A percentile compares a stretch with the other conserved stretches of the same genome.
phyloP scores from a whole-genome alignment of 257 asterid genomes.

The Solanum gracilifrons region DNA sequence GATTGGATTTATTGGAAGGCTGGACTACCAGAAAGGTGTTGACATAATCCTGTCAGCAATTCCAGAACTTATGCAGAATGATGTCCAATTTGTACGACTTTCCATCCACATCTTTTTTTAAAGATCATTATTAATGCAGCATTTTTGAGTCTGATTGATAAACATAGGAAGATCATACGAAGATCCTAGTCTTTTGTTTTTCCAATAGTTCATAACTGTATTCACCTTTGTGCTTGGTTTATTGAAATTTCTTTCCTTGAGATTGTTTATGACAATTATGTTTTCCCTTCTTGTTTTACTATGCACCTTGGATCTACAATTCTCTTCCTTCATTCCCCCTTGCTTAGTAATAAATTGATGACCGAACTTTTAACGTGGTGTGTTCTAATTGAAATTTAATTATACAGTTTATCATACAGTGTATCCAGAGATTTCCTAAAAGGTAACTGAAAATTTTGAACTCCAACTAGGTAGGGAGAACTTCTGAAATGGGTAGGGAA shows the following conservation, averaged over 20 bases:
- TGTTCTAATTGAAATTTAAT: not conserved
- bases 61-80: conserved; percentile 86
- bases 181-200: not conserved
- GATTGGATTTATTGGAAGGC: conserved; percentile 97
- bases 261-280: not conserved
- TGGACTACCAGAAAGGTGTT: conserved; percentile 93
- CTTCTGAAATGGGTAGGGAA: not conserved
- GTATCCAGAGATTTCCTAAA: not conserved
- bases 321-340: not conserved
- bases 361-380: not conserved
- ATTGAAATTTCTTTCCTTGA: not conserved
- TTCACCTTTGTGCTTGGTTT: not conserved
- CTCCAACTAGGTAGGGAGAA: not conserved
- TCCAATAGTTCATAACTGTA: not conserved
- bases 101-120: not conserved
- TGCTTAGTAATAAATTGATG: not conserved
- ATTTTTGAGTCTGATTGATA: not conserved
- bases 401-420: not conserved
- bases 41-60: conserved; percentile 76
- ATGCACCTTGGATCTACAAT: not conserved
- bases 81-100: conserved; percentile 67
- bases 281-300: not conserved
- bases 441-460: not conserved
- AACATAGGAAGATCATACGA: not conserved
- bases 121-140: not conserved